Evolutionary conservation across 306 rosid species (phyloP), one percentile per base, ranked within the genome.

Genomic region (Mimosa bimucronata): DNA sequence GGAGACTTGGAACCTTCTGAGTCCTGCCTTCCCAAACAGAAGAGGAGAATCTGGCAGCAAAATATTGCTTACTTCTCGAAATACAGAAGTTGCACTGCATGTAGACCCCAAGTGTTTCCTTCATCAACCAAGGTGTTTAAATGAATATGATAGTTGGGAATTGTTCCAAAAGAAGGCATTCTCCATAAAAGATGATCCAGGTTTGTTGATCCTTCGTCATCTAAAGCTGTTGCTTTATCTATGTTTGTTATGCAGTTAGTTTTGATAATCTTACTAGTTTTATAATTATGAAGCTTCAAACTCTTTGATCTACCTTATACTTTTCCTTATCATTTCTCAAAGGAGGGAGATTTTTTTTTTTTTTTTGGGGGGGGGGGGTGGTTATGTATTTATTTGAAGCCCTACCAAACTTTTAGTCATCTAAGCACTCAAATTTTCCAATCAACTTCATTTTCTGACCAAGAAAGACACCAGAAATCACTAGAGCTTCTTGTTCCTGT

Each of bases 61-160:
- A 78, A 87, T 90, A 40, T 37, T 90, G 85, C 74, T 90, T 5
- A 87, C 94, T 11, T 79, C 90, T 15, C 73, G 90, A 12, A 88
- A 79, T 21, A 65, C 3, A 41, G 86, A 83, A 1, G 88, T 87
- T n/a, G 85, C 89, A 0, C 55, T 70, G 38, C 53, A 68, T 61
- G 74, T 78, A 45, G 87, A 83, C 71, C 78, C 86, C 19, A 64
- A 23, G 15, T 78, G 89, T 40, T 81, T 83, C 65, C 77, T 74
- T 70, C 88, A 86, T 77, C 29, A 57, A 29, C 89, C 83, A 41
- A 66, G 71, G 30, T 82, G 83, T 79, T 75, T 87, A 12, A 64
- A 75, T 71, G 78, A 45, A 53, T 67, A 57, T 73, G 76, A 83
- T 15, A 80, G 92, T 23, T 89, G 88, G 88, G 83, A 80, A 30